Base-by-base conservation (phyloP, 805 yeast species). In the Yamadazyma phyllophila region DNA sequence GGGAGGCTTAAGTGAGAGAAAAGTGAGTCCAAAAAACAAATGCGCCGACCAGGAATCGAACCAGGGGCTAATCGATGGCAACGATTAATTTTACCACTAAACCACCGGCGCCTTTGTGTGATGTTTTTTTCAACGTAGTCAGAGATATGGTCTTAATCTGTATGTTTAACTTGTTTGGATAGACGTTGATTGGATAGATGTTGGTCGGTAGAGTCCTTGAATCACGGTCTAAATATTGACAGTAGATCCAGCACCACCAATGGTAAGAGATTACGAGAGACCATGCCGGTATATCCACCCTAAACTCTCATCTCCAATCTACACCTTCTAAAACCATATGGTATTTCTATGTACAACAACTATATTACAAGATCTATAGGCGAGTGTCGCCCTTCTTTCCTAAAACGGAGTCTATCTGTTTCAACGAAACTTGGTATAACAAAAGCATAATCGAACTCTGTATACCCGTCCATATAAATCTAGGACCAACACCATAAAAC, bases 401-500 rank as follows among this genome's bases (percentile, higher is more conserved):
- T 33, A 44, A 35, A n/a, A 39, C n/a, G 26, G 17, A 15, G 30
- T 51, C 51, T 16, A 85, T 65, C 26, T 73, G 66, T 54, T 81
- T 81, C 57, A 92, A 68, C 2, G 92, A 75, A 36, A 81, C 71
- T 63, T 94, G 99, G 65, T 94, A 94, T 33, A 91, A 70, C 52
- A 92, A 71, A 44, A 94, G 74, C 98, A 94, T 92, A 39, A 94
- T 85, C 53, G 96, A 87, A 63, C 96, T 88, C 64, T 94, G 99
- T 14, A 91, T 72, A 51, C 96, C 87, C 0, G 98, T 92, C 99
- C 99, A 94, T 4, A 94, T 85, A 53, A 90, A 83, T 51, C 99
- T 76, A 1, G 99, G 99, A 0, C 97, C 97, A 5, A 94, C 96
- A 1, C 99, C 99, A 27, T 91, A 80, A 65, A 94, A 92, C 33